phyloP scores from a whole-genome alignment of 345 rosid species.

The Brassica juncea region DNA sequence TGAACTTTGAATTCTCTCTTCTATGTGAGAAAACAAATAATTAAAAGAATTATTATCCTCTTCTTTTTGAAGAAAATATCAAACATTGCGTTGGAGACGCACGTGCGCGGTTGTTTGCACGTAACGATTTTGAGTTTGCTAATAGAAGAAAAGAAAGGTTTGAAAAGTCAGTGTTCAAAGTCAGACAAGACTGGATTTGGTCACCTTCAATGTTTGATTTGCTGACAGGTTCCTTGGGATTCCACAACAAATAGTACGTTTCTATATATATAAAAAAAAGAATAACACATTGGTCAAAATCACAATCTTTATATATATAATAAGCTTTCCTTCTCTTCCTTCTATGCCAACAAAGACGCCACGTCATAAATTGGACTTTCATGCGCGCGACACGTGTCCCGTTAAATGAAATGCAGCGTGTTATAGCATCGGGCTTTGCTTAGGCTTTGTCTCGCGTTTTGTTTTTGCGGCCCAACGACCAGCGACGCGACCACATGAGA shows the following conservation, averaged over 20 bases:
- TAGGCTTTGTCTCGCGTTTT: too few relatives aligned
- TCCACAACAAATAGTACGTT: not conserved
- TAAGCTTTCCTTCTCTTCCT: too few relatives aligned
- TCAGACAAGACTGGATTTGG: slow-evolving; percentile 26
- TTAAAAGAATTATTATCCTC: not conserved
- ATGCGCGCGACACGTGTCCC: not conserved
- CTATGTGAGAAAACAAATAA: not conserved
- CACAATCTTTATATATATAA: not conserved
- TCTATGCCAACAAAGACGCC: too few relatives aligned
- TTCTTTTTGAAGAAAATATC: slow-evolving; percentile 21
- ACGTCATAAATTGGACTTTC: too few relatives aligned
- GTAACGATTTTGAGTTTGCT: not conserved
- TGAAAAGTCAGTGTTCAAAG: slow-evolving; percentile 30
- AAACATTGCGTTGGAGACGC: slow-evolving; percentile 37
- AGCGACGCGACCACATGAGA: too few relatives aligned
- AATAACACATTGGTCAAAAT: not conserved
- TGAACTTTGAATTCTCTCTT: slow-evolving; percentile 1
- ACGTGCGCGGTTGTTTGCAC: slow-evolving; percentile 40
- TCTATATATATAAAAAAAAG: not conserved
- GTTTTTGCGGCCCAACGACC: too few relatives aligned
- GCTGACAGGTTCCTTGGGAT: slow-evolving; percentile 12
- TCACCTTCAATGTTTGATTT: slow-evolving; percentile 10
- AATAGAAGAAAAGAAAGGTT: not conserved
- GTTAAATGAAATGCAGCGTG: too few relatives aligned
- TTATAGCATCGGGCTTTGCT: too few relatives aligned